Evolutionary conservation across 2,329 filamentous ascomycete genomes (phyloP).

Genomic region (Chaetomium strumarium): DNA sequence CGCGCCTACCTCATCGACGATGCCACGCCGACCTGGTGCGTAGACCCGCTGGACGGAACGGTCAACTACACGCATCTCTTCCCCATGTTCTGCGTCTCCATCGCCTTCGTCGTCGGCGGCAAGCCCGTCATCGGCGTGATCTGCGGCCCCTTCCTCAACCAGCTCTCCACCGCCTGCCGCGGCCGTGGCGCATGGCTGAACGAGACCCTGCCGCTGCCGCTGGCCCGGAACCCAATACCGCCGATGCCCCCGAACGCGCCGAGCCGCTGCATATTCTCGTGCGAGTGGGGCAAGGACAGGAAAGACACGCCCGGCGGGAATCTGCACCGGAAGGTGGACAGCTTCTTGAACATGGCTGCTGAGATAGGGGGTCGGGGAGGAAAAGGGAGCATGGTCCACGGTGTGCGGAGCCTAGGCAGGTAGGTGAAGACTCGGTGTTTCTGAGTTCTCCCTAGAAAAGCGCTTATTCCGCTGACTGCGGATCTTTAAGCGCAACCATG

Average conservation of each 20-base stretch:
- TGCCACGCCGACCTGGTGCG: constrained; percentile 61
- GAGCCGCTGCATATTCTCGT: constrained; percentile 64
- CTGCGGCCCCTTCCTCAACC: constrained; percentile 63
- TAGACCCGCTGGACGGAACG: constrained; percentile 73
- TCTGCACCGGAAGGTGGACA: constrained; percentile 64
- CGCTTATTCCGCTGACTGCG: not conserved
- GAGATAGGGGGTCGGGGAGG: constrained; percentile 58
- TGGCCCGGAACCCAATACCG: constrained; percentile 56
- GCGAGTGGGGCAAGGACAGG: constrained; percentile 76
- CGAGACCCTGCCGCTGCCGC: constrained; percentile 55
- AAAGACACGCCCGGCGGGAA: constrained; percentile 61
- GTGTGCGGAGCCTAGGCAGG: constrained; percentile 62
- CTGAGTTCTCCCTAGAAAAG: not conserved
- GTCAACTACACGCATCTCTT: constrained; percentile 78
- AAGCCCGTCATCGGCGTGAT: constrained; percentile 64
- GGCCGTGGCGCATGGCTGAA: constrained; percentile 66
- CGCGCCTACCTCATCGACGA: constrained; percentile 61
- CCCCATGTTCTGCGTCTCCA: constrained; percentile 76
- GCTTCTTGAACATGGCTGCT: constrained; percentile 68
- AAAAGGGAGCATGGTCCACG: constrained; percentile 74
- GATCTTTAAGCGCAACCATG: constrained; percentile 55
- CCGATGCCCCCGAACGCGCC: constrained; percentile 60
- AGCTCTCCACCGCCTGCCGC: constrained; percentile 62
- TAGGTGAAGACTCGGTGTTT: constrained; percentile 20
- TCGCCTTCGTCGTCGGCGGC: constrained; percentile 58